Conservation (phyloP, 2,329 filamentous ascomycete genomes). For the Epichloe elymi region DNA sequence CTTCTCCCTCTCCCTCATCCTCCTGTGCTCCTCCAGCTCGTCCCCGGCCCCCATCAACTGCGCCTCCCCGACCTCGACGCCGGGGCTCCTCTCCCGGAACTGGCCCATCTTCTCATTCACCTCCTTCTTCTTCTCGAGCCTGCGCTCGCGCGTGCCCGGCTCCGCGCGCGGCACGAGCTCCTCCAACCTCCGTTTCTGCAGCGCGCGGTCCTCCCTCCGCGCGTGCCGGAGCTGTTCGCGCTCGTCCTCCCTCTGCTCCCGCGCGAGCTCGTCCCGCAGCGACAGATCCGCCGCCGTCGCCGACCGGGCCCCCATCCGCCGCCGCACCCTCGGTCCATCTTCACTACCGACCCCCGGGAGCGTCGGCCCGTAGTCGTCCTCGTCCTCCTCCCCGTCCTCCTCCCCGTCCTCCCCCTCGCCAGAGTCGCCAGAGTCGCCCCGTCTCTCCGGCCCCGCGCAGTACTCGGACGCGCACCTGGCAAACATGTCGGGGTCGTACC, state of each 20-base stretch:
- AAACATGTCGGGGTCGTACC: conserved; percentile 77
- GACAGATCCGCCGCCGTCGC: conserved; percentile 65
- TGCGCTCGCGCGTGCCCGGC: conserved; percentile 67
- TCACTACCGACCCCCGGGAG: conserved; percentile 8
- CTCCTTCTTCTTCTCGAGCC: conserved; percentile 72
- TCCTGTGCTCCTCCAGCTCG: conserved; percentile 55
- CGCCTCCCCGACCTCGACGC: conserved; percentile 40
- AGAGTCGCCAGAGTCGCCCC: not conserved
- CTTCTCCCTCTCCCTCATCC: conserved; percentile 50
- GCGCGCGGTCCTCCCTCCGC: conserved; percentile 49
- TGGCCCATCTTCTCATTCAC: conserved; percentile 58
- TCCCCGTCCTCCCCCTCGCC: conserved; percentile 5
- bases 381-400: conserved; percentile 11
- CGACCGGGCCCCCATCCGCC: conserved; percentile 42
- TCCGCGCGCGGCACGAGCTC: conserved; percentile 76
- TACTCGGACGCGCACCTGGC: conserved; percentile 20
- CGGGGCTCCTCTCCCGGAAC: conserved; percentile 58
- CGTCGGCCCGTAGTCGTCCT: conserved; percentile 41
- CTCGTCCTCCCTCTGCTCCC: conserved; percentile 37
- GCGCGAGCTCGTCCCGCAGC: conserved; percentile 35
- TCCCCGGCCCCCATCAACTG: conserved; percentile 67
- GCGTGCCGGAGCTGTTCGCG: conserved; percentile 43
- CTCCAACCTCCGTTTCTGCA: conserved; percentile 61
- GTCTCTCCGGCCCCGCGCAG: not conserved
- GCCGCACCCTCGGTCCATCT: conserved; percentile 8